Evolutionary conservation across 2,329 filamentous ascomycete genomes (phyloP), one percentile per base, ranked within the genome.

Genomic region (Drechslerella coelobrocha): DNA sequence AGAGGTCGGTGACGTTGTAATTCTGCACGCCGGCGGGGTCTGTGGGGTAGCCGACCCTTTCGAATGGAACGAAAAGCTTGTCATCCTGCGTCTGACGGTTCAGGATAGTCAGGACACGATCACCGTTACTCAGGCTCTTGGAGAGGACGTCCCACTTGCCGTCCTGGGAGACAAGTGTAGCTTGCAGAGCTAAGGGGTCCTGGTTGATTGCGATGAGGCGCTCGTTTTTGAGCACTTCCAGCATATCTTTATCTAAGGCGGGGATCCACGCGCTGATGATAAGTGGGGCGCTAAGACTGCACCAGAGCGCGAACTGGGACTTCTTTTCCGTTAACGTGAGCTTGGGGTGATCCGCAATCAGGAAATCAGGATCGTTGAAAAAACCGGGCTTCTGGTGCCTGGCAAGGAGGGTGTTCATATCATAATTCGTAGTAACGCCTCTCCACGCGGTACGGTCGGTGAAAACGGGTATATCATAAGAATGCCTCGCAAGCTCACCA

Each of bases 341-440:
- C 27, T 77, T 77, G 2, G 76, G 77, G 55, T 78, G 78, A 50
- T 79, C 78, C 10, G 77, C 74, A 53, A 78, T 79, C 51, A 80
- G 73, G 50, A 79, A 79, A 61, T 80, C 78, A 2, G 79, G 78
- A 62, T 80, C 78, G 59, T 80, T 80, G 74, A 78, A 78, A 72
- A 77, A 80, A 6, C 78, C 78, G 23, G 77, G 77, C 26, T 74
- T 75, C 73, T 80, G 79, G 75, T 77, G 80, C 37, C 81, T 78
- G 12, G 79, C 78, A 1, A 82, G 74, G n/a, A 79, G 77, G 5
- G 79, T 77, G 54, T 82, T 76, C 62, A 80, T 80, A 34, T 78
- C 78, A 63, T 83, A 83, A 72, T 84, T 84, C 69, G 78, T 78
- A 78, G 81, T 79, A 61, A 84, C 79, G 66, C 81, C 82, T 29